Evolutionary conservation across 108 stramenopile species (phyloP), one percentile per base, ranked within the genome.

Genomic region (Licmophora abbreviata): DNA sequence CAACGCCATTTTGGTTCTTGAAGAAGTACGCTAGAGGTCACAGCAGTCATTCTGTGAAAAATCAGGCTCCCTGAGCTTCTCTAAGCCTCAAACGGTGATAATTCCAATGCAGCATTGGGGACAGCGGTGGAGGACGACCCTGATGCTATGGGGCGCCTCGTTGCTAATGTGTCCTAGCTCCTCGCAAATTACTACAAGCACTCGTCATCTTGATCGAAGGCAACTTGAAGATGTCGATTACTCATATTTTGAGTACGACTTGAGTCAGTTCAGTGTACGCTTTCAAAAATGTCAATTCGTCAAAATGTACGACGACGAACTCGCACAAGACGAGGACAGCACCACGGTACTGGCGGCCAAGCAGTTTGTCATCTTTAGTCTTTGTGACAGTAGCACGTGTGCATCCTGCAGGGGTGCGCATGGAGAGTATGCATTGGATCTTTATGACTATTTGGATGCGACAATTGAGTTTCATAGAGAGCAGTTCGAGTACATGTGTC

Each of bases 221-320:
- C n/a, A 40, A 5, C 15, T 18, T 40, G 38, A 40, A 2, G 20
- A 40, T 40, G 38, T 15, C 20, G 38, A 40, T 40, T 40, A 18
- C 20, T 40, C 20, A 40, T 7, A 8, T 20, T 64, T 48, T 43
- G 48, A 64, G 31, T 66, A 66, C 33, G 79, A 81, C 45, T 66
- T 87, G 14, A 56, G 69, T 35, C 31, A 55, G 38, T 87, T 74
- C 69, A 77, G 76, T 46, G 46, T 87, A 42, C 73, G 71, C 24
- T 87, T 80, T 54, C 79, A 83, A 24, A 74, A 82, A 63, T 87
- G 85, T 53, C 85, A 87, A 54, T 79, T 74, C 51, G 79, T 82
- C 44, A 82, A 82, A 56, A 53, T 63, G 45, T 83, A 66, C 48
- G 55, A 59, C 33, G 77, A 67, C 37, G 80, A 76, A 6, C 9